These are phyloP conservation scores for Allomyces arbusculus DNA, from an alignment of 192 early-diverging fungal species.

Conservation along the genomic window DNA sequence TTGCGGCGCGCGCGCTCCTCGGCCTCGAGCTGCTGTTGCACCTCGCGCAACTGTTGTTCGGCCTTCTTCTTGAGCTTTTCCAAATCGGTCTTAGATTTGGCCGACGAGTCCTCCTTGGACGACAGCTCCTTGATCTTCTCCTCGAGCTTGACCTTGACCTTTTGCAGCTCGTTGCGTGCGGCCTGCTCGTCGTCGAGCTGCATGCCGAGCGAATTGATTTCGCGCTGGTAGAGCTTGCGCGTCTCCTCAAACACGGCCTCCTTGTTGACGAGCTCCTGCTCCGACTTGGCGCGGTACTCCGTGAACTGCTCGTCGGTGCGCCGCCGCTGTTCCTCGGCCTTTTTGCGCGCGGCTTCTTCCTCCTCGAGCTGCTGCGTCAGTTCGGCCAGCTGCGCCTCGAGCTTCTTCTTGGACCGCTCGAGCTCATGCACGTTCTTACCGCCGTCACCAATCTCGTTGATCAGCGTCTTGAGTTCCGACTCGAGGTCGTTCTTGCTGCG, in stretches of 20 bases:
- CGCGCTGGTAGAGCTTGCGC: constrained; percentile 36
- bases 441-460: constrained; percentile 54
- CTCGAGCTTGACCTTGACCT: constrained; percentile 36
- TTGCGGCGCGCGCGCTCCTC: constrained; percentile 36
- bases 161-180: constrained; percentile 35
- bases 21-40: constrained; percentile 30
- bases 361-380: constrained; percentile 38
- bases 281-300: constrained; percentile 42
- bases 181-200: constrained; percentile 26
- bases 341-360: constrained; percentile 27
- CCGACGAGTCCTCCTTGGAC: constrained; percentile 30
- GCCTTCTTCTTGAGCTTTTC: constrained; percentile 40
- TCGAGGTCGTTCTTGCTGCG: constrained; percentile 46
- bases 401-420: constrained; percentile 36
- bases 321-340: constrained; percentile 35
- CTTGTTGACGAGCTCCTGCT: constrained; percentile 34
- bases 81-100: constrained; percentile 40
- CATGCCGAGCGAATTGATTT: constrained; percentile 34
- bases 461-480: constrained; percentile 37
- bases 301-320: constrained; percentile 39
- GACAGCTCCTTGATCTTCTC: constrained; percentile 36
- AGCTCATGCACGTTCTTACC: constrained; percentile 55
- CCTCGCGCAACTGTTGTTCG: constrained; percentile 25
- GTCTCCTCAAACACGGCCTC: constrained; percentile 53
- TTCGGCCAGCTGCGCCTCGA: constrained; percentile 38